phyloP scores from a whole-genome alignment of 805 yeast genomes.

The Candida nitratophila region DNA sequence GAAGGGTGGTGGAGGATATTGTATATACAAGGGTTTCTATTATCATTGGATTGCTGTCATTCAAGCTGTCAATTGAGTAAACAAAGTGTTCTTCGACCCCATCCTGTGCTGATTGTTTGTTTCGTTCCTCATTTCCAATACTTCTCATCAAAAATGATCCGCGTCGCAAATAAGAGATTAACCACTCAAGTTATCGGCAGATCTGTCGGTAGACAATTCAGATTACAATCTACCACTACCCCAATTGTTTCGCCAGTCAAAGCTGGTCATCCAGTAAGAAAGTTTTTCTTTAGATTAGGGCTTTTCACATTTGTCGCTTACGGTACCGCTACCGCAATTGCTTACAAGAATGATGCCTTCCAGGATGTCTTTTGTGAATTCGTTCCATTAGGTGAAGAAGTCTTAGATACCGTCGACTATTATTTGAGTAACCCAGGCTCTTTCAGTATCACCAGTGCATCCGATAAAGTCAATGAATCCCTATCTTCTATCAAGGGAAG shows the following conservation, averaged over 20 bases:
- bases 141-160: background rate
- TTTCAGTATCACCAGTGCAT: conserved; percentile 5
- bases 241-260: conserved; percentile 10
- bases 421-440: conserved; percentile 19
- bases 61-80: too few relatives aligned
- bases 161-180: background rate
- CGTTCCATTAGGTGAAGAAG: conserved; percentile 56
- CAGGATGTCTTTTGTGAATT: conserved; percentile 56
- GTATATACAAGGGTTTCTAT: too few relatives aligned
- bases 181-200: too few relatives aligned
- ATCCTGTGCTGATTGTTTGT: too few relatives aligned
- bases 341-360: conserved; percentile 50
- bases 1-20: too few relatives aligned
- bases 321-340: conserved; percentile 52
- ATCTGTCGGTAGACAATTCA: conserved; percentile 6
- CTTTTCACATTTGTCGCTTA: conserved; percentile 30
- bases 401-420: conserved; percentile 43
- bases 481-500: conserved; percentile 30
- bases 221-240: conserved; percentile 15
- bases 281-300: conserved; percentile 19
- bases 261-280: conserved; percentile 18
- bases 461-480: conserved; percentile 17
- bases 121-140: too few relatives aligned
- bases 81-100: too few relatives aligned
- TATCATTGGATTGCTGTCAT: too few relatives aligned